Evolutionary conservation across 2,329 filamentous ascomycete species (phyloP), one percentile per base, ranked within the genome.

Genomic region (Penicillium fuscoglaucum): DNA sequence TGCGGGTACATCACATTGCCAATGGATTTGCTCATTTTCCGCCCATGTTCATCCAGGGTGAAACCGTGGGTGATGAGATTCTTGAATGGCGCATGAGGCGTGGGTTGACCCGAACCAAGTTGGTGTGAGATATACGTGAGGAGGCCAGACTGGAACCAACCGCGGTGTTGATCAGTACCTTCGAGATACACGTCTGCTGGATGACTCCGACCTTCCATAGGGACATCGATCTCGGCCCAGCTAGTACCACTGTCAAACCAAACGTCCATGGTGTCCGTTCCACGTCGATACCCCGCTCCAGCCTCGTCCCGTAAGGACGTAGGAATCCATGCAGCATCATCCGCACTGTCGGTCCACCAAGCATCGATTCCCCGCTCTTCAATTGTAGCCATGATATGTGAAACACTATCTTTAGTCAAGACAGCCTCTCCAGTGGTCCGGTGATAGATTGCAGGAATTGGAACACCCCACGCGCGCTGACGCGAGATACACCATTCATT

Each of bases 171-270:
- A 73, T 99, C 95, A 4, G 89, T 90, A 33, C 95, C 95, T 78
- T 99, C 95, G 3, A 98, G 83, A 71, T 96, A 98, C 26, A 98
- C 84, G 72, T 99, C 92, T 0, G 91, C 91, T 26, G 71, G 74
- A 40, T 66, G 70, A 26, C 65, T 70, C 13, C 69, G 66, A 24
- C 59, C 63, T 45, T 68, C 68, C 9, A 66, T 70, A 28, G 74
- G 73, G 3, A 65, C 61, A 56, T 73, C 70, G 37, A 84, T 76
- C 37, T 79, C 78, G 2, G 84, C 89, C 95, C 95, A 99, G 70
- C 91, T 96, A 50, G 90, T 96, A 6, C 95, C 95, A 65, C 95
- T 98, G 74, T 99, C 95, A 67, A 99, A 99, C 95, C 95, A 99
- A 10, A 99, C 95, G 74, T 99, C 95, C 95, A 99, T 99, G 0